Evolutionary conservation across 768 basidiomycete species (phyloP).

Genomic region (Leccinum imitatum): DNA sequence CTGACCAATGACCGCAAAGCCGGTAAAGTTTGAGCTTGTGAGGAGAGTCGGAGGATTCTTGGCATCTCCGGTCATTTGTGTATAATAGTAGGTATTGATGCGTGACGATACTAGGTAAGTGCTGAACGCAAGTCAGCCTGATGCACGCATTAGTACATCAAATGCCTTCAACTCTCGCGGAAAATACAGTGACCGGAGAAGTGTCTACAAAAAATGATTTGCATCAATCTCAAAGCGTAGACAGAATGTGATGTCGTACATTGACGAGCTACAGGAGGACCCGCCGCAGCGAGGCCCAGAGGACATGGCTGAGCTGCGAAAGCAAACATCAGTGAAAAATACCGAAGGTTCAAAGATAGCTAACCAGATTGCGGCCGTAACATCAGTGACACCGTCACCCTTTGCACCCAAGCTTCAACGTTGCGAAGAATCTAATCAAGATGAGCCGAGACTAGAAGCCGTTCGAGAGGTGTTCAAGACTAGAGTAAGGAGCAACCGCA

Average conservation of each 20-base stretch:
- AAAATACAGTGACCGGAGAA: conserved; percentile 35
- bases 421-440: conserved; percentile 73
- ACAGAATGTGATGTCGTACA: conserved; percentile 27
- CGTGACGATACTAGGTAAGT: too few species aligned
- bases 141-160: too few species aligned
- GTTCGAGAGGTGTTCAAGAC: conserved; percentile 3
- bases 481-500: conserved; percentile 5
- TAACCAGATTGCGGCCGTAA: conserved; percentile 73
- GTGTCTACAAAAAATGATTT: too few species aligned
- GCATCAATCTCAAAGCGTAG: too few species aligned
- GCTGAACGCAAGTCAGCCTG: too few species aligned
- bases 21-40: too few species aligned
- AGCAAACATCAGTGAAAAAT: conserved; percentile 2
- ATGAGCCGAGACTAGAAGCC: conserved; percentile 39
- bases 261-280: conserved; percentile 47
- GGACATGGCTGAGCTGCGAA: conserved; percentile 58
- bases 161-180: conserved; percentile 15
- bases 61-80: too few species aligned
- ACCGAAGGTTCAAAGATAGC: conserved; percentile 1
- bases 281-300: conserved; percentile 58
- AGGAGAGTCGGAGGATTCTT: too few species aligned
- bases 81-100: too few species aligned
- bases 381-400: conserved; percentile 68
- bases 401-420: conserved; percentile 59
- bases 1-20: too few species aligned